phyloP scores from a whole-genome alignment of 345 rosid genomes.

The Citrus reticulata region DNA sequence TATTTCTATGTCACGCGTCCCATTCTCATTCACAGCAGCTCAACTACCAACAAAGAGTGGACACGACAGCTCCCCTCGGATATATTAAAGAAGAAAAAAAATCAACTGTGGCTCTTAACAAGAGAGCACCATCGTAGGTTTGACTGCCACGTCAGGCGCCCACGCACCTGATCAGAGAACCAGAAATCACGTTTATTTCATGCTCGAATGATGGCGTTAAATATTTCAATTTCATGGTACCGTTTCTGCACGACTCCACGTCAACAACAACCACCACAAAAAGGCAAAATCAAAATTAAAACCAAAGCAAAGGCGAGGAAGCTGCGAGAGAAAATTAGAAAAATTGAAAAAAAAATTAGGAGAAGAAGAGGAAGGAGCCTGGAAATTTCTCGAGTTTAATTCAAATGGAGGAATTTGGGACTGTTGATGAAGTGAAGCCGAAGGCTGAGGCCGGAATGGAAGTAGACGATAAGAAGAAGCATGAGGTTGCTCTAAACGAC shows the following conservation, averaged over 20 bases:
- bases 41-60: not conserved
- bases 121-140: not conserved
- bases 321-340: not conserved
- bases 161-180: not conserved
- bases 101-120: no score
- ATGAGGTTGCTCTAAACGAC: conserved; percentile 16
- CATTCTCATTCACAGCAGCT: not conserved
- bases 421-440: conserved; percentile 11
- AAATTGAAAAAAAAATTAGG: no score
- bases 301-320: not conserved
- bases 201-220: not conserved
- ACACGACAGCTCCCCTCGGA: not conserved
- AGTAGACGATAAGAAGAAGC: conserved; percentile 17
- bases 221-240: not conserved
- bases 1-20: not conserved
- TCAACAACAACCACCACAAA: not conserved
- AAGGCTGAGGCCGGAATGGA: conserved; percentile 18
- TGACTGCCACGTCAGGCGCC: not conserved
- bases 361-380: not conserved
- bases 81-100: no score
- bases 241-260: not conserved
- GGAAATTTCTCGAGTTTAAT: not conserved
- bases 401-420: not conserved
- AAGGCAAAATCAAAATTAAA: not conserved
- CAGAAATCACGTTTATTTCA: not conserved